Base-by-base conservation (phyloP, 805 yeast species). In the Candida railenensis region DNA sequence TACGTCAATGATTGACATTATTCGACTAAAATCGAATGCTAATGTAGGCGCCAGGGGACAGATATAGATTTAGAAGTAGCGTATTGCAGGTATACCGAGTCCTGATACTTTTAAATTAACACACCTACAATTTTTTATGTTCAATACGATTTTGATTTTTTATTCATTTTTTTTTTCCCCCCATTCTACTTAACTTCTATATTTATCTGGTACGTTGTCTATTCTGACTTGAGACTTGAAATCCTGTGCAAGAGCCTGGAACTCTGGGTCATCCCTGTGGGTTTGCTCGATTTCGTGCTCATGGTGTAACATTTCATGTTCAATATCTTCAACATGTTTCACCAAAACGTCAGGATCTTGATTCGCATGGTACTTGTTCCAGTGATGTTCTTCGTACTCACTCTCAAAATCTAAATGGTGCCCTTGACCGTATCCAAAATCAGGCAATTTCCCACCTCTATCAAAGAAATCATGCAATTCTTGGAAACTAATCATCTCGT, bases 341-440 rank as follows among this genome's bases (percentile, higher is more conserved):
- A 80, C 68, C 55, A 77, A 74, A 22, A 90, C 89, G 45, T 88
- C 90, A 1, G 97, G 97, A 62, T 90, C 97, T 46, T 74, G 67
- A 53, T 87, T 81, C 46, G 79, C 75, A 61, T 87, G 94, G 59
- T 76, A 84, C 66, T 89, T 73, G 49, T 83, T 79, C 97, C 97
- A 92, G 64, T 91, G 98, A 63, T 91, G 97, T 47, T 88, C 83
- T 63, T 92, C 97, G 62, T 91, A 92, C 62, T 91, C 97, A 54
- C 81, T 78, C 65, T 91, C 98, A 59, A 90, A 92, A 67, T 89
- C 96, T 32, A 90, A 85, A 67, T 91, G 97, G 60, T 91, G 97
- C 22, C 96, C 96, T 5, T 89, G 91, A 25, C 97, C 98, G 48
- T 84, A 82, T 7, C 96, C 96, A 62, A 91, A 82, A 64, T 92